Base-by-base conservation (phyloP, 2,329 filamentous ascomycete genomes). In the Stachybotrys echinatus region DNA sequence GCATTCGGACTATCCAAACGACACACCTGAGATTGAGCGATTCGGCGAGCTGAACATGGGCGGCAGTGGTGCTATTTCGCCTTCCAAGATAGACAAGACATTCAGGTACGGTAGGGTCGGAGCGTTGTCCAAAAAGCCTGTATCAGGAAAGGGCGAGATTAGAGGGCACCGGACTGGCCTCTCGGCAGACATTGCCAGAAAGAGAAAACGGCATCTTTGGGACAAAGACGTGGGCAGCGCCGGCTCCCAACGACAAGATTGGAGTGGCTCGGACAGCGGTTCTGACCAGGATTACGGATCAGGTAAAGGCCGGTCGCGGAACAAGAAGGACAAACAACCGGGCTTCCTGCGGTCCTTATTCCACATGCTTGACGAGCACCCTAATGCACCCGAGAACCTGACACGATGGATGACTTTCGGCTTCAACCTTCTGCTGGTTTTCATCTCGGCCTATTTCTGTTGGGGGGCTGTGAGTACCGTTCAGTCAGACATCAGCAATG, bases 401-500 rank as follows among this genome's bases (percentile, higher is more conserved):
- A 80, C 78, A 45, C 74, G 75, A 53, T 85, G 82, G 76, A 66
- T 84, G 31, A 76, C 80, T 50, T 69, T 84, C 4, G 62, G 76
- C 3, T 79, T 90, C 69, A 90, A 89, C 63, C 64, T 84, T 44
- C 76, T 81, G 52, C 72, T 88, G 17, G 74, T 84, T 5, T 65
- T 67, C 5, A 65, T 76, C 12, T 68, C 77, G 49, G 69, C 83
- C 39, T 92, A 87, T 66, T 74, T 89, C 42, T 74, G 89, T 31
- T 89, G 85, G 71, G 76, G 80, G 2, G 79, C 89, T 58, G 81
- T 88, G 55, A 73, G 77, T 14, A 86, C 88, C 8, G 83, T 94
- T 48, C 83, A 84, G 14, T 76, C 79, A 21, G 92, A 96, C 64
- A 85, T 96, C 31, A 75, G 84, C 53, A 81, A 86, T 48, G 88